phyloP scores from a whole-genome alignment of 2,329 filamentous ascomycete genomes.

The Fusarium chaquense region DNA sequence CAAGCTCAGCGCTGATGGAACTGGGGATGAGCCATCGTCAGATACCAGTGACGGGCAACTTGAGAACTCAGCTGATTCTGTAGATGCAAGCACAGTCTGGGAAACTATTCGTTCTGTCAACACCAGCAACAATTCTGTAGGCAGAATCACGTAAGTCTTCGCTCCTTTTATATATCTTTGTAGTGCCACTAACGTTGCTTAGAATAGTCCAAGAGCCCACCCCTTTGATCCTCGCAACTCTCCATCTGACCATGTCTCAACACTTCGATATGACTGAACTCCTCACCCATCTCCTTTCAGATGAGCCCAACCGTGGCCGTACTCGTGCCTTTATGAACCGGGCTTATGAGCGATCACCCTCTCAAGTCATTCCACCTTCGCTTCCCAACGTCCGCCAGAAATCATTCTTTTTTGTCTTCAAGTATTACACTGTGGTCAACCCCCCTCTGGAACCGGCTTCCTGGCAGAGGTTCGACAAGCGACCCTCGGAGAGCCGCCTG shows the following conservation, averaged over 20 bases:
- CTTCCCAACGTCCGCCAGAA: conserved; percentile 61
- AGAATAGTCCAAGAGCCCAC: conserved; percentile 71
- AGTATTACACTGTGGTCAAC: conserved; percentile 72
- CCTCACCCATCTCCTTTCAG: conserved; percentile 65
- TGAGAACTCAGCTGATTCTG: conserved; percentile 47
- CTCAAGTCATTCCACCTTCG: conserved; percentile 28
- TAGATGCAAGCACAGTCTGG: conserved; percentile 59
- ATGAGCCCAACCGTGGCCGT: conserved; percentile 58
- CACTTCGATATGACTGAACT: conserved; percentile 74
- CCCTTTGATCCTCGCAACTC: conserved; percentile 68
- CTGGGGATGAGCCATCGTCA: conserved; percentile 39
- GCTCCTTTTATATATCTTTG: background rate
- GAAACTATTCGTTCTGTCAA: conserved; percentile 56
- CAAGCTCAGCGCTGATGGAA: conserved; percentile 49
- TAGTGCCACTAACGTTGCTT: conserved; percentile 4
- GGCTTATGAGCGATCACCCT: conserved; percentile 55
- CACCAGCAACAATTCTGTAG: conserved; percentile 58
- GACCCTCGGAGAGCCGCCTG: conserved; percentile 53
- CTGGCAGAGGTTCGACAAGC: conserved; percentile 69
- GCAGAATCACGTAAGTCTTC: conserved; percentile 66
- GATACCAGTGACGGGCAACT: conserved; percentile 43
- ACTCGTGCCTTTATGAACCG: conserved; percentile 63
- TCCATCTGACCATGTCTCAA: conserved; percentile 68
- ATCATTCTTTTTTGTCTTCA: conserved; percentile 72
- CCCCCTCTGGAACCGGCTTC: conserved; percentile 67